Base-by-base conservation (phyloP, 1,284 basidiomycete species). In the Cryptococcus deneoformans region DNA sequence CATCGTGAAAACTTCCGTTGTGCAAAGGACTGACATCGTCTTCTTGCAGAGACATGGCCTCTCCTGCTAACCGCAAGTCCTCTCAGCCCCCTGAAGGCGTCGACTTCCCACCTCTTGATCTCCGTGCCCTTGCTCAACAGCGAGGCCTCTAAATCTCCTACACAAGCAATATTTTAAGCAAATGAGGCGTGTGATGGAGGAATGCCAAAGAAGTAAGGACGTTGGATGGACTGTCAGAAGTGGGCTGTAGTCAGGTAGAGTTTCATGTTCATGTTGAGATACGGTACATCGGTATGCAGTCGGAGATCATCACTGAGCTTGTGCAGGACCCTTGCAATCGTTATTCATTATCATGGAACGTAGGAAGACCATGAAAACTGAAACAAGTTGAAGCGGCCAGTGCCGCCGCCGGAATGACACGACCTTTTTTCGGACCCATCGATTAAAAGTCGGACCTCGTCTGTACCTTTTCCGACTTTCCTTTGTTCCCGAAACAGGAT, bases 11-110 rank as follows among this genome's bases (percentile, higher is more conserved):
- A 29, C 29, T 29, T 4, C 29, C 29, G 5, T 29, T 29, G 29
- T 5, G 29, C 3, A 29, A 29, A 29, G 29, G 57, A 42, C 16
- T 34, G 12, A 39, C 14, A 10, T 24, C 14, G 6, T 14, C 37
- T 14, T 38, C 9, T 38, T 34, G 43, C 68, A 97, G 93, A 79
- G 93, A 96, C 76, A 98, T 99, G 95, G 92, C 88, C 1, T 85
- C 88, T 46, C 86, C 89, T 64, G 84, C 84, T 58, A 98, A 98
- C 78, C 84, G 93, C 69, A 99, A 98, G 81, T 83, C 95, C 46
- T 89, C 92, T 37, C 95, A 99, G 79, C 95, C 95, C 3, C 84
- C 88, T 24, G 95, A 99, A 77, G 92, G 92, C 58, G 85, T 84
- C 64, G 76, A 78, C 56, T 78, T 73, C 66, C 74, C 77, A 1